Conservation (phyloP, 169 alveolate species). For the Toxoplasma gondii region DNA sequence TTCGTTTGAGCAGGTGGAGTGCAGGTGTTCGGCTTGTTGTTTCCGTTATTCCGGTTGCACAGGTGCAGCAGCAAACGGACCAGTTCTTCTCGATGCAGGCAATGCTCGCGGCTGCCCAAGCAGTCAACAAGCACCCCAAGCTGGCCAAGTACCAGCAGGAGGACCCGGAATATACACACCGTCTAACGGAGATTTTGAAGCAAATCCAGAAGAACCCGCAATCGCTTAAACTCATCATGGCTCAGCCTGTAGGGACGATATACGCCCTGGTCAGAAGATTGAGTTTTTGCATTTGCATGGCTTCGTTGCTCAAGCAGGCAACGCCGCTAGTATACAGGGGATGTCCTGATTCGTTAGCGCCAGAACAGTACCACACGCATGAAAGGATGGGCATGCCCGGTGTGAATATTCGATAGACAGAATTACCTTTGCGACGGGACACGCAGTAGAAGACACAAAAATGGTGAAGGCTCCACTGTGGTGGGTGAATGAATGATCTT, state of each 20-base stretch:
- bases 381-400: too few relatives aligned
- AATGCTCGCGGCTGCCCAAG: conserved; percentile 45
- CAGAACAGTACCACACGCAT: too few relatives aligned
- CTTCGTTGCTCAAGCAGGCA: neutral
- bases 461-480: too few relatives aligned
- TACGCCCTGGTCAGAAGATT: too few relatives aligned
- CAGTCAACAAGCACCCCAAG: conserved; percentile 52
- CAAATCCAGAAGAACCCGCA: conserved; percentile 52
- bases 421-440: too few relatives aligned
- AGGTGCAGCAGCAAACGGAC: conserved; percentile 31
- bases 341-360: too few relatives aligned
- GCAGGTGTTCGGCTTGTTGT: neutral
- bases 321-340: too few relatives aligned
- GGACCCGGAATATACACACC: conserved; percentile 62
- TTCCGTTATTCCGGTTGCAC: neutral
- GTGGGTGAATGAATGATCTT: too few relatives aligned
- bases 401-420: too few relatives aligned
- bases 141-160: conserved; percentile 65
- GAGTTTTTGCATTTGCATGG: neutral
- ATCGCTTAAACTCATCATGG: conserved; percentile 56
- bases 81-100: conserved; percentile 51
- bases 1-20: neutral
- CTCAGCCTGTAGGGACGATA: conserved; percentile 47
- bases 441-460: too few relatives aligned
- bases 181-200: conserved; percentile 4